A percentile compares a stretch with the other conserved stretches of the same genome.
Evolutionary conservation across 345 rosid genomes (phyloP).

Genomic region (Populus pruinosa): DNA sequence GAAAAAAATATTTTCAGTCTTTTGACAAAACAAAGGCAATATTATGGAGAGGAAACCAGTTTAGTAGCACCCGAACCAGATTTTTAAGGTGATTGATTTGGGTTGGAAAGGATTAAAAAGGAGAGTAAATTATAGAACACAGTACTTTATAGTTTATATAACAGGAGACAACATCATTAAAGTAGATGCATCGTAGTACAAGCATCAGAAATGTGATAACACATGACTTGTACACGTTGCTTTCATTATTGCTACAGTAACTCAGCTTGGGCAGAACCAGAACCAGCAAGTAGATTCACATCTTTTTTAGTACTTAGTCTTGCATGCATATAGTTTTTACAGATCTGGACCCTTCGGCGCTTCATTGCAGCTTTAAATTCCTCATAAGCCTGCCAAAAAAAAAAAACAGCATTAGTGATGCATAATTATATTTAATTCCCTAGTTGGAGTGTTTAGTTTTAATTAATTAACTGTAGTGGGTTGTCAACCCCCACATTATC

Average conservation of each 20-base stretch:
- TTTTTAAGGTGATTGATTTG: not conserved
- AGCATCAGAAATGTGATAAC: not conserved
- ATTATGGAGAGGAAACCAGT: too few relatives aligned
- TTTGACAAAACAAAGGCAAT: not conserved
- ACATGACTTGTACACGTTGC: not conserved
- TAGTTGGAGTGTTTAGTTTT: not conserved
- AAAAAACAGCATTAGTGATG: not conserved
- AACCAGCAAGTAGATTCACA: not conserved
- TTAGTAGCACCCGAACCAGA: too few relatives aligned
- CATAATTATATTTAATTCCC: not conserved
- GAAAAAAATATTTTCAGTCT: not conserved
- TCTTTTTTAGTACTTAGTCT: not conserved
- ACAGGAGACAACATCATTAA: not conserved
- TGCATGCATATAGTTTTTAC: not conserved
- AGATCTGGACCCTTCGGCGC: not conserved
- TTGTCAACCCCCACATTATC: not conserved
- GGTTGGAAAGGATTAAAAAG: not conserved
- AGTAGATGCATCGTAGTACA: not conserved
- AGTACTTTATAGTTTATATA: not conserved
- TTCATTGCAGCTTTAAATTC: not conserved
- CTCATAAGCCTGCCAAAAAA: not conserved
- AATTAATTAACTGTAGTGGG: not conserved
- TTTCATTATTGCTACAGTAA: not conserved
- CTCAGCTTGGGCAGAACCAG: not conserved
- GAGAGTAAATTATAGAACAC: not conserved